Percentiles rank a stretch among this genome's conserved stretches.
Conservation (phyloP, 1,284 basidiomycete genomes). For the Trametes pubescens region DNA sequence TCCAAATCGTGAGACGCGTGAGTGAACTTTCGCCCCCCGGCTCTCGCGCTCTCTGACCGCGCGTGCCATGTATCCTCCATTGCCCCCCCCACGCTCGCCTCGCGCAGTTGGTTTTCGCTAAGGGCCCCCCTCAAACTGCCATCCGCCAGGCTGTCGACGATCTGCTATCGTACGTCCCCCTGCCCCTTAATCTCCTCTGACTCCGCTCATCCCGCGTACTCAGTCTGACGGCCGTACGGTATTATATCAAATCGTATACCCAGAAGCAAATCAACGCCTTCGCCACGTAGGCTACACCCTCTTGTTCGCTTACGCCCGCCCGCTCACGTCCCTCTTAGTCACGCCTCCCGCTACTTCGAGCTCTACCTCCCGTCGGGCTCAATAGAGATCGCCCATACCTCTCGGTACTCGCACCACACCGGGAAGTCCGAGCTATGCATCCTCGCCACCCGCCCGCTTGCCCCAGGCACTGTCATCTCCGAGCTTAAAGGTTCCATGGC, state of each 20-base stretch:
- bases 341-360: conserved; percentile 87
- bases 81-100: conserved; percentile 3
- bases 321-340: conserved; percentile 55
- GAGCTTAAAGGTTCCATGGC: conserved; percentile 91
- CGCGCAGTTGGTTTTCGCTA: conserved; percentile 64
- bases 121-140: conserved; percentile 59
- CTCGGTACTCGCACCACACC: conserved; percentile 84
- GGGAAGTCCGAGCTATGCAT: conserved; percentile 92
- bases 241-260: conserved; percentile 74
- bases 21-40: conserved; percentile 42
- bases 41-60: conserved; percentile 32
- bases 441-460: conserved; percentile 79
- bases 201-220: conserved; percentile 35
- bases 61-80: conserved; percentile 35
- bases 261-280: conserved; percentile 88
- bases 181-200: conserved; percentile 21
- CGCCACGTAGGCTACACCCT: conserved; percentile 71
- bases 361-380: conserved; percentile 82
- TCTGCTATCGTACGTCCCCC: conserved; percentile 67
- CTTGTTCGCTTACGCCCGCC: conserved; percentile 36
- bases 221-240: conserved; percentile 75
- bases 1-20: conserved; percentile 79
- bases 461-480: conserved; percentile 76
- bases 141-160: conserved; percentile 76
- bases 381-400: conserved; percentile 88